Conservation (phyloP, 2,329 filamentous ascomycete genomes). For the Hymenotorrendiella dingleyae region DNA sequence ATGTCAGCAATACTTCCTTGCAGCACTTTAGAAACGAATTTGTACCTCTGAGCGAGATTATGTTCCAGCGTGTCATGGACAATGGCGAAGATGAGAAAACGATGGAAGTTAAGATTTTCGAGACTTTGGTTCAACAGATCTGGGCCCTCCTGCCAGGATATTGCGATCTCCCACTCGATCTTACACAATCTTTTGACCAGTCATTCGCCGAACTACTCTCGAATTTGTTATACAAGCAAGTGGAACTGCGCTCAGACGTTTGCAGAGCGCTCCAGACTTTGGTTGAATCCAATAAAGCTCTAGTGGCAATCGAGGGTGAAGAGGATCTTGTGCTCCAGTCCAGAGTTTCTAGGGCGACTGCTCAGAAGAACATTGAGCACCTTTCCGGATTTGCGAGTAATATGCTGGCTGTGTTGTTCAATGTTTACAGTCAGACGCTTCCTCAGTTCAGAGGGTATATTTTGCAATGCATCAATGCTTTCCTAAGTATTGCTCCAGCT, state of each 20-base stretch:
- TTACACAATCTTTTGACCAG: conserved; percentile 74
- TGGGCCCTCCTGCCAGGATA: conserved; percentile 94
- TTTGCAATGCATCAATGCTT: conserved; percentile 89
- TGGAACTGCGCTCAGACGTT: conserved; percentile 78
- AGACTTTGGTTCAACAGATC: conserved; percentile 90
- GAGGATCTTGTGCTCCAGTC: conserved; percentile 69
- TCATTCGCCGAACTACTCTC: conserved; percentile 83
- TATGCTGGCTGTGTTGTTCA: conserved; percentile 93
- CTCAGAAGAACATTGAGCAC: conserved; percentile 75
- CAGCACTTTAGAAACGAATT: conserved; percentile 81
- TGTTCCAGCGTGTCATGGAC: conserved; percentile 85
- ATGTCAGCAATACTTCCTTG: conserved; percentile 81
- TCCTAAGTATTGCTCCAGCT: conserved; percentile 77
- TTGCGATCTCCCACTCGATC: conserved; percentile 83
- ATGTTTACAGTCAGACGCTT: conserved; percentile 94
- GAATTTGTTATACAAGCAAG: conserved; percentile 88
- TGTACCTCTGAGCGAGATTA: conserved; percentile 79
- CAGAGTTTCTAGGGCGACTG: conserved; percentile 67
- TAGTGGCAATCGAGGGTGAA: conserved; percentile 62
- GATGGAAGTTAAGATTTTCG: conserved; percentile 95
- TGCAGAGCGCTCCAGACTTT: conserved; percentile 81
- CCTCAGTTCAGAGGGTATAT: conserved; percentile 89
- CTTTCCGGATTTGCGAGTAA: conserved; percentile 77
- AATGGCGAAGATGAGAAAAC: conserved; percentile 80
- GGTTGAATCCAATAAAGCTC: conserved; percentile 85